A percentile compares a stretch with the other conserved stretches of the same genome.
phyloP scores from a whole-genome alignment of 2,329 filamentous ascomycete genomes.

The Exophiala dermatitidis region DNA sequence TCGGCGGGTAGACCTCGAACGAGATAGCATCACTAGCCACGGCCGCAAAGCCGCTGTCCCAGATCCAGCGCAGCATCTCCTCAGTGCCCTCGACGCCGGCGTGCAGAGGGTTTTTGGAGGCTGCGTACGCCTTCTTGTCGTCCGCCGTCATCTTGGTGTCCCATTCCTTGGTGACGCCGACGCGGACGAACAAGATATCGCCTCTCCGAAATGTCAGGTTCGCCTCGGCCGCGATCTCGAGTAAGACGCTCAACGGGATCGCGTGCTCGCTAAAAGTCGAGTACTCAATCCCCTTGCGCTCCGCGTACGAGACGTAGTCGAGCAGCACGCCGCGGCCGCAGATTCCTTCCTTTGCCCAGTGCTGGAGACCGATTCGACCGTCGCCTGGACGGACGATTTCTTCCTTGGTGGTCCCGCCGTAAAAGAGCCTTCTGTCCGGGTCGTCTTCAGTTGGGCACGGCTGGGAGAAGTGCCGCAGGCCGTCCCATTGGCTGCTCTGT shows the following conservation, averaged over 20 bases:
- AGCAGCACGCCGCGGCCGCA: constrained; percentile 43
- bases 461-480: constrained; percentile 31
- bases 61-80: constrained; percentile 50
- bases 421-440: constrained; percentile 11
- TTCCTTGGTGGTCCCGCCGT: constrained; percentile 14
- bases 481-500: constrained; percentile 44
- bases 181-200: constrained; percentile 48
- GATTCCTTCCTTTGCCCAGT: constrained; percentile 40
- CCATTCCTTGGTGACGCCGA: constrained; percentile 38
- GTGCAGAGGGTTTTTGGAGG: constrained; percentile 28
- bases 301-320: constrained; percentile 41
- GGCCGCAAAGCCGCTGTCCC: constrained; percentile 51
- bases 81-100: constrained; percentile 45
- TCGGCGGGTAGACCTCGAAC: constrained; percentile 43
- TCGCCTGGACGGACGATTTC: constrained; percentile 28
- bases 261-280: constrained; percentile 36
- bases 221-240: constrained; percentile 37
- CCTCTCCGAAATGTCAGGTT: constrained; percentile 43
- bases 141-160: constrained; percentile 34
- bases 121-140: constrained; percentile 31
- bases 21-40: constrained; percentile 51
- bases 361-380: constrained; percentile 26
- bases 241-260: constrained; percentile 39
- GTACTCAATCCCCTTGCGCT: constrained; percentile 32
- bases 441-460: constrained; percentile 4